phyloP scores from a whole-genome alignment of 2,329 filamentous ascomycete species.

The Thielaviopsis ethacetica region DNA sequence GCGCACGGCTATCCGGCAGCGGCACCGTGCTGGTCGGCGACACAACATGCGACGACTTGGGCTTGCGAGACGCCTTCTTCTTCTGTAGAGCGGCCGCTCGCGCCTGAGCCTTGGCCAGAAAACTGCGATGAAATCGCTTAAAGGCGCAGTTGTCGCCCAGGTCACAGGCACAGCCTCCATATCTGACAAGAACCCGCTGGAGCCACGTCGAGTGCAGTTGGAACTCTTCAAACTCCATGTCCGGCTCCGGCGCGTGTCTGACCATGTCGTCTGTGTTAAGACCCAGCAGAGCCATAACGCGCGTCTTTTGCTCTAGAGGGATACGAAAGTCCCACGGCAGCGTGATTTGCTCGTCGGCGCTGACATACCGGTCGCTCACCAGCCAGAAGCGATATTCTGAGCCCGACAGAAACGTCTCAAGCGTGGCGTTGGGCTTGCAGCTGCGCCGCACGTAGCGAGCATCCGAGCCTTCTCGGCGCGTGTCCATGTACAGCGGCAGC shows the following conservation, averaged over 20 bases:
- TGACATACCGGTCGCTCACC: conserved; percentile 63
- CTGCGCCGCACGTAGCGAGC: conserved; percentile 85
- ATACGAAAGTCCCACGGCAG: conserved; percentile 52
- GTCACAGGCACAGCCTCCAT: conserved; percentile 65
- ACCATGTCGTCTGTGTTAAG: conserved; percentile 43
- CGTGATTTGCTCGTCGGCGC: conserved; percentile 45
- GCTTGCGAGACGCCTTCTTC: conserved; percentile 38
- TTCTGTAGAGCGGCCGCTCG: conserved; percentile 14
- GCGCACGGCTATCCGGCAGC: conserved; percentile 45
- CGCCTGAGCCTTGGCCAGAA: conserved; percentile 26
- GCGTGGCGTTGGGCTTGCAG: conserved; percentile 73
- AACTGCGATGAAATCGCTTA: conserved; percentile 43
- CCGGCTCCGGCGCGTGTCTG: conserved; percentile 28
- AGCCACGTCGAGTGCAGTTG: conserved; percentile 47
- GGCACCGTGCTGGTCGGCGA: conserved; percentile 48
- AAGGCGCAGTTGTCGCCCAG: conserved; percentile 46
- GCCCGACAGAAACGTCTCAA: conserved; percentile 73
- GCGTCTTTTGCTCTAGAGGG: conserved; percentile 34
- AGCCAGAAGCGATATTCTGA: conserved; percentile 82
- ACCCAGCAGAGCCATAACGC: conserved; percentile 43
- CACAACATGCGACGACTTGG: conserved; percentile 35
- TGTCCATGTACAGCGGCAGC: conserved; percentile 85
- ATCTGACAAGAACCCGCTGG: conserved; percentile 54
- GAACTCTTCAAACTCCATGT: conserved; percentile 44
- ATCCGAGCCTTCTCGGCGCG: conserved; percentile 67